Evolutionary conservation across 2,329 filamentous ascomycete genomes (phyloP), one percentile per base, ranked within the genome.

Genomic region (Neonectria coccinea): DNA sequence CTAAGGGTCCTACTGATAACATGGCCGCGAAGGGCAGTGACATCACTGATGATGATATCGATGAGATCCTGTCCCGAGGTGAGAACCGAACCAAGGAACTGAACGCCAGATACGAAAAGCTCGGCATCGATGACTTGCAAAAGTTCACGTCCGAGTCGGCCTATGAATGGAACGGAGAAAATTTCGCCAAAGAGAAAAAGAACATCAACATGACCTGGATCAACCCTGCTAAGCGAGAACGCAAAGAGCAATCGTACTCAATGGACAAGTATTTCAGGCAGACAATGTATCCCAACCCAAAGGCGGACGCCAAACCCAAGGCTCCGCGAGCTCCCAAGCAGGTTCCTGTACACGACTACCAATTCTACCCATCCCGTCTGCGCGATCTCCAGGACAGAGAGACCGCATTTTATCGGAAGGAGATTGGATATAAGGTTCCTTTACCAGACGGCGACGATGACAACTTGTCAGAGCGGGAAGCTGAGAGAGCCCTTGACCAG

Each of bases 211-310:
- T 97, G 69, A 94, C 85, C 75, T 99, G 97, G 97, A 99, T 99
- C 82, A 97, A 99, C 74, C 97, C 96, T 2, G 90, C 95, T 16
- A 99, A 99, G 85, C 94, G 96, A 79, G 97, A 99, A 82, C 92
- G 96, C 74, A 99, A 98, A 79, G 95, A 98, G 76, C 94, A 97
- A 77, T 94, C 93, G 5, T 99, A 99, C 78, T 97, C 95, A 0
- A 97, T 99, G 83, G 97, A 99, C 78, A 97, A 97, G 79, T 99
- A 99, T 82, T 99, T 98, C 81, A 91, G 95, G 70, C 91, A 97
- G 74, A 93, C 94, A 10, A 87, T 99, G 75, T 92, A 92, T 73
- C 85, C 85, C 11, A 86, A 88, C 39, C 96, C 92, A 89, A 93
- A 79, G 89, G 91, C 93, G 42, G 94, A 97, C 67, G 87, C 92